Evolutionary conservation across 345 rosid species (phyloP), one percentile per base, ranked within the genome.

Genomic region (Murraya koenigii): DNA sequence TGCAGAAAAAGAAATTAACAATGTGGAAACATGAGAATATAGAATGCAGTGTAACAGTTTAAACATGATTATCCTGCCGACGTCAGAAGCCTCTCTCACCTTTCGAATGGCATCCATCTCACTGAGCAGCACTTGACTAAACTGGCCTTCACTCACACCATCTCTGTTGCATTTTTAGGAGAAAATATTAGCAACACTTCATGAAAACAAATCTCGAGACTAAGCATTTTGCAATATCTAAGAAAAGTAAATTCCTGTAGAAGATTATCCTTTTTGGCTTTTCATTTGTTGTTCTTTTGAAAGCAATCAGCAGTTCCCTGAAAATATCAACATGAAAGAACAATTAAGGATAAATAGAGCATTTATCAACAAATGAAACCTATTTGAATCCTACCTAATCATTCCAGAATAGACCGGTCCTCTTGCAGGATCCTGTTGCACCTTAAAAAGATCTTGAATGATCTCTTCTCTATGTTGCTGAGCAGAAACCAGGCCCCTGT

Each of bases 111-210:
- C 91, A 81, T 79, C 82, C 80, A 95, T 66, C 84, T 95, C 97
- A 75, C 88, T 33, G 13, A 87, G 81, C 66, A 93, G 73, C 52
- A 93, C 97, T 47, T 91, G 90, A 65, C 52, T 84, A 60, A 91
- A 95, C 52, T 93, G 97, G 1, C 95, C 94, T 78, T 91, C 97
- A 13, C 97, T 88, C 0, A 95, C 97, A 33, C 98, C 97, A 83
- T 93, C 97, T 26, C 97, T 95, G 84, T 71, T 78, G 70, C 15
- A 38, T 41, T 22, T 35, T 13, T 47, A 10, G 11, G 61, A 32
- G 75, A 19, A 35, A 4, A 14, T 6, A 8, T 80, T 67, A 81
- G 74, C 66, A 41, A 49, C 22, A n/a, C 13, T 36, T 36, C 1
- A 5, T 33, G 35, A 44, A 65, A 39, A 71, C 15, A 71, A 59